These are phyloP conservation scores for Artemisia argyi DNA, from an alignment of 129 eudicot genomes.

Conservation along the genomic window DNA sequence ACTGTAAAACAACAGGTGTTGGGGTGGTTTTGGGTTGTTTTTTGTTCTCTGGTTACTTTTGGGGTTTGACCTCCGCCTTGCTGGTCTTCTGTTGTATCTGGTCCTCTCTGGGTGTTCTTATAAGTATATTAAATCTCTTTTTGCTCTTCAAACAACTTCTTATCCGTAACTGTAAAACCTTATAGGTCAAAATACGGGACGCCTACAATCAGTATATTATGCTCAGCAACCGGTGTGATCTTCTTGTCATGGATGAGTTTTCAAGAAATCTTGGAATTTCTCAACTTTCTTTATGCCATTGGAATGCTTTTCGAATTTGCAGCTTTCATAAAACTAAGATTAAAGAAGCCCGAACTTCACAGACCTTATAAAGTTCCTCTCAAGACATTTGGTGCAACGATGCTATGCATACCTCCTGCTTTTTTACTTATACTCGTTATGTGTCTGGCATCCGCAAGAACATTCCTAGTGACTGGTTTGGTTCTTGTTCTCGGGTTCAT, in stretches of 20 bases:
- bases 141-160: background rate
- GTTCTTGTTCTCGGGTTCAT: constrained; percentile 55
- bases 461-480: constrained; percentile 53
- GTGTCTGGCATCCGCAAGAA: constrained; percentile 70
- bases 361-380: constrained; percentile 88
- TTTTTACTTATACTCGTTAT: constrained; percentile 72
- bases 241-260: constrained; percentile 94
- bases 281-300: constrained; percentile 74
- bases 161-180: background rate
- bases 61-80: too few relatives aligned
- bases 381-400: constrained; percentile 58
- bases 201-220: constrained; percentile 79
- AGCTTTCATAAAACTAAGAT: constrained; percentile 74
- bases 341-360: constrained; percentile 73
- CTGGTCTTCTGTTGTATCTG: too few relatives aligned
- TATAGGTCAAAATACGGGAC: constrained; percentile 85
- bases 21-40: too few relatives aligned
- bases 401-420: constrained; percentile 80
- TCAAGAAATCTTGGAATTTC: constrained; percentile 85
- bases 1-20: too few relatives aligned
- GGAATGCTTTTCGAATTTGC: constrained; percentile 92
- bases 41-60: too few relatives aligned
- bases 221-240: constrained; percentile 92
- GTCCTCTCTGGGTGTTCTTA: too few relatives aligned
- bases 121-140: too few relatives aligned